Evolutionary conservation across 78 protist genomes (phyloP), one percentile per base, ranked within the genome.

Genomic region (Dictyostelium purpureum): DNA sequence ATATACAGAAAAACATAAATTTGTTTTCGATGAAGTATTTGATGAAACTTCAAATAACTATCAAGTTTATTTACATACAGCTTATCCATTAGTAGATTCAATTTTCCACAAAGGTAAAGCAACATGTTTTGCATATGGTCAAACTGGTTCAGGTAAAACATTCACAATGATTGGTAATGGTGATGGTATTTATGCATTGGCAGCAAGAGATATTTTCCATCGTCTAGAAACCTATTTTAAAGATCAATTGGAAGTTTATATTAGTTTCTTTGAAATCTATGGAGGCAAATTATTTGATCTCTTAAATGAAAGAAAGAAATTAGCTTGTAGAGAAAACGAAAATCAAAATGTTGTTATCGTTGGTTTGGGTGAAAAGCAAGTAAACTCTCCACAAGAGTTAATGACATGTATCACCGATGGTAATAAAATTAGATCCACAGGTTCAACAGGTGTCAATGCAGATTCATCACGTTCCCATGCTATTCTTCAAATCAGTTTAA

Each of bases 121-220:
- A 16, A 97, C 99, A 6, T 96, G 97, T 94, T 98, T 98, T 81
- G 99, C 99, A 21, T 98, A 97, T 81, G 99, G 99, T 6, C 99
- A 98, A 80, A 97, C 98, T 5, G 98, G 98, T 38, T 85, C 97
- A 21, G 98, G 98, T 19, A 95, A 95, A 88, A 95, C 97, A 47
- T 87, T 70, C 94, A 97, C 99, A 21, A 97, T 97, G 99, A 75
- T 96, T 52, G 97, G 97, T 0, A 74, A 35, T 37, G 73, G 35
- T 6, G 87, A 82, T 51, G 97, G 88, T 56, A 18, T 98, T 37
- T 96, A 96, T 49, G 91, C 94, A 9, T 54, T 96, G 75, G 98
- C 98, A 0, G 97, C 97, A 19, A n/a, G 82, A 33, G 98, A 98
- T 79, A 89, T 97, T 31, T 97, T 98, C 75, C 74, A 45, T 45